These are phyloP conservation scores for Paraconiothyrium sp. DNA, from an alignment of 2,329 filamentous ascomycete species.

Conservation along the genomic window DNA sequence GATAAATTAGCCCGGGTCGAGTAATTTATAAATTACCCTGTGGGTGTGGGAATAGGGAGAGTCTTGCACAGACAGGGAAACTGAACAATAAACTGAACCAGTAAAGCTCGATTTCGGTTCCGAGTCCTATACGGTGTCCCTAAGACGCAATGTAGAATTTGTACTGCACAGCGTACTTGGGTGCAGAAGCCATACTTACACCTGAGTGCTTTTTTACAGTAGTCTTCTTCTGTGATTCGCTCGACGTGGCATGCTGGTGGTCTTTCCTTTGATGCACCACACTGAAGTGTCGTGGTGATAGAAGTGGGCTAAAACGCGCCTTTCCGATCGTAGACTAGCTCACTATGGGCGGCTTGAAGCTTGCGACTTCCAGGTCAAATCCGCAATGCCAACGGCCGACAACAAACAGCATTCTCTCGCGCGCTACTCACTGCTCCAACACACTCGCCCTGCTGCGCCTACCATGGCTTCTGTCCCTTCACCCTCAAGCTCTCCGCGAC, in stretches of 20 bases:
- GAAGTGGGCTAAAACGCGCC: constrained; percentile 5
- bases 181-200: neutral
- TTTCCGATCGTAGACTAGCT: constrained; percentile 3
- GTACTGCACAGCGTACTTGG: neutral
- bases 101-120: constrained; percentile 6
- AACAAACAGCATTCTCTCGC: neutral
- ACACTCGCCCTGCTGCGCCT: constrained; percentile 1
- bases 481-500: constrained; percentile 82
- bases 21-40: neutral
- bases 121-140: constrained; percentile 2
- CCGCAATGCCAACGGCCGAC: neutral
- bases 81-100: neutral
- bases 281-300: neutral
- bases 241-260: neutral
- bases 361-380: neutral
- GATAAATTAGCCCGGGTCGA: neutral
- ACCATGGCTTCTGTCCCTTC: constrained; percentile 51
- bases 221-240: neutral
- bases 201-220: neutral
- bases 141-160: neutral
- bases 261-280: neutral
- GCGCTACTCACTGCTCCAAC: neutral
- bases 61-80: neutral
- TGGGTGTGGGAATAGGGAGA: neutral
- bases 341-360: neutral